Percentiles rank a stretch among this genome's conserved stretches.
These are phyloP conservation scores for Colletotrichum endophyticum DNA, from an alignment of 2,329 filamentous ascomycete species.

Conservation along the genomic window DNA sequence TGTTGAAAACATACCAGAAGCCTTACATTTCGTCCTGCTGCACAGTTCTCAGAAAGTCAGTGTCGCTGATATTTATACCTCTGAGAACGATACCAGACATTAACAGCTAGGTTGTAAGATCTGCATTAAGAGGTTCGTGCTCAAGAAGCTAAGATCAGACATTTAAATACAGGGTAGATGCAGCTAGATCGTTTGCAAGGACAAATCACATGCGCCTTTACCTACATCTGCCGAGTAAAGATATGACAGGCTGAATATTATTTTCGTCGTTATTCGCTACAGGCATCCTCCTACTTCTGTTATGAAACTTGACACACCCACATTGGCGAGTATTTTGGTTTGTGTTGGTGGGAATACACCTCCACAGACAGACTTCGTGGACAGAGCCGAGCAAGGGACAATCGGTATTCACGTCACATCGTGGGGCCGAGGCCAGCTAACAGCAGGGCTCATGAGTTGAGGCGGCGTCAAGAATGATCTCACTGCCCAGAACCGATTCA, in stretches of 20 bases:
- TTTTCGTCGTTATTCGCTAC: not conserved
- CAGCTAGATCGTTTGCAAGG: rapidly evolving
- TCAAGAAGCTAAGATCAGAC: not conserved
- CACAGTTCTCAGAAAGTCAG: not conserved
- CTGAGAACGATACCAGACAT: rapidly evolving
- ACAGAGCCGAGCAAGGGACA: not conserved
- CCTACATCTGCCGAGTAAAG: not conserved
- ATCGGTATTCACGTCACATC: not conserved
- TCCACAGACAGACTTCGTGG: not conserved
- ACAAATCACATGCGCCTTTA: rapidly evolving
- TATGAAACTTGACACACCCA: not conserved
- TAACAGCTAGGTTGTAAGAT: not conserved
- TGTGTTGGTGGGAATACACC: not conserved
- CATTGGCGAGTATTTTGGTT: rapidly evolving
- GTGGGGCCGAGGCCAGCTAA: rapidly evolving
- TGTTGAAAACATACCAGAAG: not conserved
- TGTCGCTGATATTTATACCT: not conserved
- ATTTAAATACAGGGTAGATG: not conserved
- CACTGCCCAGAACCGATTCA: rapidly evolving
- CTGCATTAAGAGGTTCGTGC: not conserved
- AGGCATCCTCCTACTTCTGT: not conserved
- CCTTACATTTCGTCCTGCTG: not conserved
- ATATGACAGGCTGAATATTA: not conserved
- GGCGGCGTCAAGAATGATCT: too few relatives aligned
- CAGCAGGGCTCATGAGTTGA: too few relatives aligned